Evolutionary conservation across 352 stramenopile species (phyloP).

Genomic region (Phytophthora sp.): DNA sequence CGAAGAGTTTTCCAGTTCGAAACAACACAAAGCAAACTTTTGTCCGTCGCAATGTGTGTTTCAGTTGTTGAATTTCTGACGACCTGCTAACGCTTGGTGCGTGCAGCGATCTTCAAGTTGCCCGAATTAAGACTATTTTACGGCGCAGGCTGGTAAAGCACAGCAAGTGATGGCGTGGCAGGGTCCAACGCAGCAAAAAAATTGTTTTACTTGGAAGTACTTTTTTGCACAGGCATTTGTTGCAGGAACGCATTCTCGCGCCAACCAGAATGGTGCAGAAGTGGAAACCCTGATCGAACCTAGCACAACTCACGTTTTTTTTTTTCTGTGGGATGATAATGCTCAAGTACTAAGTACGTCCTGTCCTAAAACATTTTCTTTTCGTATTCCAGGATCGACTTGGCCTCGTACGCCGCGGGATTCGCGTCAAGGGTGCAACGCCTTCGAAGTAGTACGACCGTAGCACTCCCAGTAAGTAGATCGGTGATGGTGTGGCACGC

Average conservation of each 20-base stretch:
- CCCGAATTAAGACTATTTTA: conserved; percentile 22
- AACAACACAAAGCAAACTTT: conserved; percentile 25
- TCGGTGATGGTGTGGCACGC: too few relatives aligned
- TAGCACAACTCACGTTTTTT: neutral
- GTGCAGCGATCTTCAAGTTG: conserved; percentile 20
- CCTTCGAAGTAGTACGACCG: conserved; percentile 25
- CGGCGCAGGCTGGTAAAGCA: conserved; percentile 23
- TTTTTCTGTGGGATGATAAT: too few relatives aligned
- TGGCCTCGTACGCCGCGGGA: conserved; percentile 14
- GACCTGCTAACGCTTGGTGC: conserved; percentile 2
- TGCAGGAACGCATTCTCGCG: conserved; percentile 20
- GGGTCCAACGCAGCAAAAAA: too few relatives aligned
- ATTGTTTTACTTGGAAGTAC: neutral
- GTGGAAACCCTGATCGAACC: conserved; percentile 32
- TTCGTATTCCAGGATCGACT: conserved; percentile 1
- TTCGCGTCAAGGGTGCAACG: conserved; percentile 32
- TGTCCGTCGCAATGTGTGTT: too few relatives aligned
- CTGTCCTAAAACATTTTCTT: neutral
- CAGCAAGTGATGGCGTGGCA: neutral
- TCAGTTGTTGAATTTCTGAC: conserved; percentile 24
- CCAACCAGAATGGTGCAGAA: conserved; percentile 35
- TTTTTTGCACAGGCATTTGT: conserved; percentile 7
- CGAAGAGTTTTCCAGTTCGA: conserved; percentile 13
- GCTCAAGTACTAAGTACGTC: too few relatives aligned
- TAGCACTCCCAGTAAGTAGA: too few relatives aligned